Evolutionary conservation across 2,329 filamentous ascomycete genomes (phyloP), one percentile per base, ranked within the genome.

Genomic region (Calonectria pteridis): DNA sequence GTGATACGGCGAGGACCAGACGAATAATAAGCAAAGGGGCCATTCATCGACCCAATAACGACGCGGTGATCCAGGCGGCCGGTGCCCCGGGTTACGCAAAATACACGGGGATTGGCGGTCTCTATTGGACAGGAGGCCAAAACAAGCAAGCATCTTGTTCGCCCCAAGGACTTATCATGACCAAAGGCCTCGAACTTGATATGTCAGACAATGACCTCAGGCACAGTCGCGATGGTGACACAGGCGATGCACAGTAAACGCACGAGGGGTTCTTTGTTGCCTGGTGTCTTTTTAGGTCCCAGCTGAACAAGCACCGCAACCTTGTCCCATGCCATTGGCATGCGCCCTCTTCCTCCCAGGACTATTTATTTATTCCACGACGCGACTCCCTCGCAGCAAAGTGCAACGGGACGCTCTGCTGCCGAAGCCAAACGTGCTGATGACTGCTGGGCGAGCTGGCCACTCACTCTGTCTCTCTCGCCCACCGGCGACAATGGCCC

Each of bases 1-100:
- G 40, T 64, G 59, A 31, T 49, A 64, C 37, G 51, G 50, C 28
- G 33, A 53, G 35, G 23, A 53, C 35, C 33, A 53, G 37, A 40
- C 50, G 50, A 55, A 67, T 53, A 53, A 67, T 53, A 53, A 67
- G 35, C 49, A 31, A 67, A 53, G 26, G 46, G 16, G 40, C 7
- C 49, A 31, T 67, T 14, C 10, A 37, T 33, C 18, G 65, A 26
- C 29, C 49, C 33, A 67, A 67, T 55, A 28, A 26, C 31, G 33
- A 43, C 16, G 49, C 50, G n/a, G 46, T 51, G 46, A 67, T 40
- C 33, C 64, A 67, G 16, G 64, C 46, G 46, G 40, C 26, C 59
- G 59, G 59, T n/a, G 46, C 20, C 35, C 31, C 64, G 20, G 29
- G 49, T 40, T 29, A 55, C 64, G 13, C 49, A 67, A 20, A 53